phyloP scores from a whole-genome alignment of 371 early-diverging fungal genomes.

The Mortierella sp. region DNA sequence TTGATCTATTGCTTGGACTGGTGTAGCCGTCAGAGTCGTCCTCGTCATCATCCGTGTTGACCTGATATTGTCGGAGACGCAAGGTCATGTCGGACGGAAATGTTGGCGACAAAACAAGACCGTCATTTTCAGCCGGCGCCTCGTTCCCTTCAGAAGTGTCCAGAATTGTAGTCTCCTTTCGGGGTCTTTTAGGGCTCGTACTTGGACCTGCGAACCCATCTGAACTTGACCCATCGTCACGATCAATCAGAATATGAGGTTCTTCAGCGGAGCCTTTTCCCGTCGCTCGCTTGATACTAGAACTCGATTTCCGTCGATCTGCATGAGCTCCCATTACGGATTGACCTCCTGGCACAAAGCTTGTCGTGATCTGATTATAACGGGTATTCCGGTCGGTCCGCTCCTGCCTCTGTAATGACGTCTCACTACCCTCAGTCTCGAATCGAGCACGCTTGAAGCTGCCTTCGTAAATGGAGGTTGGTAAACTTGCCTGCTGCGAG shows the following conservation, averaged over 20 bases:
- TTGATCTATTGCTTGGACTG: neutral
- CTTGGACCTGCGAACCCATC: neutral
- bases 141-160: conserved; percentile 24
- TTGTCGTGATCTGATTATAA: conserved; percentile 22
- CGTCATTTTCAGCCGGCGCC: conserved; percentile 2
- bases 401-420: conserved; percentile 23
- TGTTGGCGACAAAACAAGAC: conserved; percentile 29
- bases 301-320: neutral
- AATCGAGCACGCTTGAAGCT: conserved; percentile 18
- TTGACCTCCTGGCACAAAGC: neutral
- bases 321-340: neutral
- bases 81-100: conserved; percentile 53
- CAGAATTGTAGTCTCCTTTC: neutral
- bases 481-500: neutral
- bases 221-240: conserved; percentile 9
- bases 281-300: neutral
- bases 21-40: conserved; percentile 13
- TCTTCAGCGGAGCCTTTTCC: conserved; percentile 18
- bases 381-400: conserved; percentile 37
- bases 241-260: conserved; percentile 21
- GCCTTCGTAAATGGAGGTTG: neutral
- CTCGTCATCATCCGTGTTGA: conserved; percentile 23
- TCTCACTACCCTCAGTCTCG: conserved; percentile 25
- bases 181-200: neutral
- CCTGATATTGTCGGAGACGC: conserved; percentile 24